These are phyloP conservation scores for Isoetes engelmannii DNA, from an alignment of 83 land plant genomes.

Conservation along the genomic window DNA sequence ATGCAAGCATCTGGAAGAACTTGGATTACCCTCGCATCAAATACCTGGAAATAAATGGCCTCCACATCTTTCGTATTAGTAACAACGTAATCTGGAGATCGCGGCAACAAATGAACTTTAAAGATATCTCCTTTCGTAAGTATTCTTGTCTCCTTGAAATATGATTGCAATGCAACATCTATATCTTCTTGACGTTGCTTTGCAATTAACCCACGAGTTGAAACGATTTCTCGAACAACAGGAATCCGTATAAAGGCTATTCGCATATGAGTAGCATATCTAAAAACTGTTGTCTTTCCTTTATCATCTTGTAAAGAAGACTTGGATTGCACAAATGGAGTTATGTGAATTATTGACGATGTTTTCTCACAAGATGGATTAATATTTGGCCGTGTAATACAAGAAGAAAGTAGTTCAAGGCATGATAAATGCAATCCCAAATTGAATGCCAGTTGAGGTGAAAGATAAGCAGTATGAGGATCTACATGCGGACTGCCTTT, in stretches of 20 bases:
- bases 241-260: conserved; percentile 61
- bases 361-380: too few species aligned
- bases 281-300: neutral
- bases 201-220: conserved; percentile 25
- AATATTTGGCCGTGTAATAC: too few species aligned
- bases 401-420: conserved; percentile 17
- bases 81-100: neutral
- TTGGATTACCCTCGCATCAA: neutral
- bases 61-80: neutral
- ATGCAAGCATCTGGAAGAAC: neutral
- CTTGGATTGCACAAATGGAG: too few species aligned
- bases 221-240: conserved; percentile 37
- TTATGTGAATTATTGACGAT: too few species aligned
- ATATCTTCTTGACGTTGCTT: conserved; percentile 57
- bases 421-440: conserved; percentile 65
- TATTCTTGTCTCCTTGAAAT: conserved; percentile 58
- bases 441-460: conserved; percentile 78
- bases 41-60: neutral
- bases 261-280: conserved; percentile 30
- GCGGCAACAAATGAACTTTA: conserved; percentile 32
- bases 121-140: conserved; percentile 74
- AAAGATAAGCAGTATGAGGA: conserved; percentile 49
- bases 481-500: conserved; percentile 14
- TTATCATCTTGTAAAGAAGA: too few species aligned
- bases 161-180: conserved; percentile 55